Percentiles rank a stretch among this genome's conserved stretches.
phyloP scores from a whole-genome alignment of 139 green algal genomes.

The Tetraselmis striata region DNA sequence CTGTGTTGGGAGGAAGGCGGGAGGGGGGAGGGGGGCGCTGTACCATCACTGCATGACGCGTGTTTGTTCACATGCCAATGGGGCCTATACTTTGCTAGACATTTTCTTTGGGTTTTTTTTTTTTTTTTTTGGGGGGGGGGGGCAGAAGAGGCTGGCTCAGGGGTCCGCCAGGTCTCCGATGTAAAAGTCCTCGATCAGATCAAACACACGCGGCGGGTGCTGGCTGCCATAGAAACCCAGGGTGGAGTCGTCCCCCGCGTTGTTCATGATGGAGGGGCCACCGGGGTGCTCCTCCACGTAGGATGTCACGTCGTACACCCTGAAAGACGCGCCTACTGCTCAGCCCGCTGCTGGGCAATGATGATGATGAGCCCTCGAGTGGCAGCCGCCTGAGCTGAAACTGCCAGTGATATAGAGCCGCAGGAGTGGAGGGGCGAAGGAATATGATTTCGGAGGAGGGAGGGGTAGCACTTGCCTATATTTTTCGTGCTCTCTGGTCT shows the following conservation, averaged over 20 bases:
- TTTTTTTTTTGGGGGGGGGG: too few relatives aligned
- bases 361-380: background rate
- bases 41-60: too few relatives aligned
- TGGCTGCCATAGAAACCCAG: slow-evolving; percentile 83
- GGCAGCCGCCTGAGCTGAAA: slow-evolving; percentile 5
- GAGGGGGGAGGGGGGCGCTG: too few relatives aligned
- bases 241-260: slow-evolving; percentile 77
- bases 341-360: background rate
- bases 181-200: slow-evolving; percentile 76
- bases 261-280: slow-evolving; percentile 72
- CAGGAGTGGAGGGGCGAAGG: too few relatives aligned
- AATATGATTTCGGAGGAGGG: too few relatives aligned
- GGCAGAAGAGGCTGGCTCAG: too few relatives aligned
- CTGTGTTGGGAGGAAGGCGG: too few relatives aligned
- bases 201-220: slow-evolving; percentile 68
- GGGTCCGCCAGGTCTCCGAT: slow-evolving; percentile 47
- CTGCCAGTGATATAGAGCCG: slow-evolving; percentile 8
- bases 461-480: slow-evolving; percentile 1
- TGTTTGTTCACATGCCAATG: too few relatives aligned
- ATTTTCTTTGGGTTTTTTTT: too few relatives aligned
- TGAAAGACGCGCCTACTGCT: too few relatives aligned
- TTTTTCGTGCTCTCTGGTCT: slow-evolving; percentile 28
- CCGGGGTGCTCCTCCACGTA: slow-evolving; percentile 90
- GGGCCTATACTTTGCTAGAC: too few relatives aligned
- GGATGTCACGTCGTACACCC: slow-evolving; percentile 79